These are phyloP conservation scores for Termitomyces sp. DNA, from an alignment of 768 basidiomycete species.

Conservation along the genomic window DNA sequence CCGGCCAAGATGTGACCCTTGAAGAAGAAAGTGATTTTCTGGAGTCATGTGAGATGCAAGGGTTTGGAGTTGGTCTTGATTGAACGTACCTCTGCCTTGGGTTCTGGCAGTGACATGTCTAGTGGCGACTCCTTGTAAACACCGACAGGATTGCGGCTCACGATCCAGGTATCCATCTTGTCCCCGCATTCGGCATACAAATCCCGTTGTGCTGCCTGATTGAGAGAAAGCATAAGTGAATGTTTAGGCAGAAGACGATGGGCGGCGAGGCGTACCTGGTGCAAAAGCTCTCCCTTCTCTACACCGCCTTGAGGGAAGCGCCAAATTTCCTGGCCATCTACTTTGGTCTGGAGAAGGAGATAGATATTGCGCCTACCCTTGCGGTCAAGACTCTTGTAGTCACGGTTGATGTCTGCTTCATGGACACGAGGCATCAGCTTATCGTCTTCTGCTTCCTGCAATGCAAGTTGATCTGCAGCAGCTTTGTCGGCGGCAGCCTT, in stretches of 20 bases:
- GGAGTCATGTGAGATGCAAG: not conserved
- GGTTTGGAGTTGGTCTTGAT: not conserved
- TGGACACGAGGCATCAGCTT: slow-evolving; percentile 58
- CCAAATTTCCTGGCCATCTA: slow-evolving; percentile 60
- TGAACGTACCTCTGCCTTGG: slow-evolving; percentile 34
- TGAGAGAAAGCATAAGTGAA: not conserved
- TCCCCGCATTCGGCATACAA: slow-evolving; percentile 70
- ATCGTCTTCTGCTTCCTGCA: slow-evolving; percentile 60
- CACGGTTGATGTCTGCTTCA: slow-evolving; percentile 54
- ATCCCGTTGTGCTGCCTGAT: slow-evolving; percentile 70
- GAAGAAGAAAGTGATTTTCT: slow-evolving; percentile 86
- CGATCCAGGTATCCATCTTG: slow-evolving; percentile 91
- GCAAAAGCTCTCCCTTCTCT: slow-evolving; percentile 64
- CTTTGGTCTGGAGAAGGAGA: slow-evolving; percentile 61
- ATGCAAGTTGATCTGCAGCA: slow-evolving; percentile 51
- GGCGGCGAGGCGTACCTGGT: slow-evolving; percentile 52
- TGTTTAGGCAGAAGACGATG: not conserved
- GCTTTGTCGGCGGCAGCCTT: slow-evolving; percentile 51
- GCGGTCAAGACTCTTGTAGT: slow-evolving; percentile 77
- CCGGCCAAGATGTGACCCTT: slow-evolving; percentile 93
- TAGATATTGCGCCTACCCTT: slow-evolving; percentile 85
- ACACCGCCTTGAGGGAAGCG: slow-evolving; percentile 72
- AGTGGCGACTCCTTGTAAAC: slow-evolving; percentile 52
- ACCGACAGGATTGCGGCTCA: slow-evolving; percentile 86
- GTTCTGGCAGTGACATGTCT: slow-evolving; percentile 20